Conservation (phyloP, 768 basidiomycete species). For the Mycena latifolia region DNA sequence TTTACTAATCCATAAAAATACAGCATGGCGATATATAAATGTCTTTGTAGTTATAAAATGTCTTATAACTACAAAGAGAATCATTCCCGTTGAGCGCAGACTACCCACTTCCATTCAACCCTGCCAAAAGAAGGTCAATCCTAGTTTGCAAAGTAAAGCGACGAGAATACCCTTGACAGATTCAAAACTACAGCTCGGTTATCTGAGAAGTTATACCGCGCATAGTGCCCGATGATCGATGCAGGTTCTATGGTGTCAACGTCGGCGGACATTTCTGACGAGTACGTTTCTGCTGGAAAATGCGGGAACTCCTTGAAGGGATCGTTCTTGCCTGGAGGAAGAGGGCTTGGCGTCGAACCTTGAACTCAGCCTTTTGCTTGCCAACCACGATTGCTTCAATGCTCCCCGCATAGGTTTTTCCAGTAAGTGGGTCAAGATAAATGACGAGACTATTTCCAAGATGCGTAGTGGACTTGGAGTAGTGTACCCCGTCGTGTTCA, state of each 20-base stretch:
- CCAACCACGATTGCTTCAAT: constrained; percentile 12
- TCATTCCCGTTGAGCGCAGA: no score
- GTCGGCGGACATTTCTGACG: constrained; percentile 1
- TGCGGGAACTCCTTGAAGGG: constrained; percentile 24
- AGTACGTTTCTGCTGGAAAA: constrained; percentile 22
- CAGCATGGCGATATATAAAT: no score
- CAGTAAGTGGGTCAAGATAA: neutral
- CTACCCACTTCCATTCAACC: neutral
- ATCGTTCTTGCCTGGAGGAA: constrained; percentile 18
- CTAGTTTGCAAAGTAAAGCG: constrained; percentile 24
- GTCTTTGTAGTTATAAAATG: no score
- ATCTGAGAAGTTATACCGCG: constrained; percentile 15
- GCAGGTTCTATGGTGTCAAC: constrained; percentile 8
- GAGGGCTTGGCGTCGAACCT: constrained; percentile 16
- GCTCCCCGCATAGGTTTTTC: constrained; percentile 8
- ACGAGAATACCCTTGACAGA: constrained; percentile 34
- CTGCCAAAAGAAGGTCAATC: constrained; percentile 3
- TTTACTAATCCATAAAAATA: no score
- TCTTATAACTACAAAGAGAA: no score
- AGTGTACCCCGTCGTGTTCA: constrained; percentile 6
- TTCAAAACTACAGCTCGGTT: constrained; percentile 9
- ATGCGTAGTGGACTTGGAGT: constrained; percentile 16
- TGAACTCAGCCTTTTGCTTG: constrained; percentile 3
- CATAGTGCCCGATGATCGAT: constrained; percentile 14
- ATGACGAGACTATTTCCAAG: constrained; percentile 27